A percentile compares a stretch with the other conserved stretches of the same genome.
phyloP scores from a whole-genome alignment of 192 early-diverging fungal species.

The Coemansia guatemalensis region DNA sequence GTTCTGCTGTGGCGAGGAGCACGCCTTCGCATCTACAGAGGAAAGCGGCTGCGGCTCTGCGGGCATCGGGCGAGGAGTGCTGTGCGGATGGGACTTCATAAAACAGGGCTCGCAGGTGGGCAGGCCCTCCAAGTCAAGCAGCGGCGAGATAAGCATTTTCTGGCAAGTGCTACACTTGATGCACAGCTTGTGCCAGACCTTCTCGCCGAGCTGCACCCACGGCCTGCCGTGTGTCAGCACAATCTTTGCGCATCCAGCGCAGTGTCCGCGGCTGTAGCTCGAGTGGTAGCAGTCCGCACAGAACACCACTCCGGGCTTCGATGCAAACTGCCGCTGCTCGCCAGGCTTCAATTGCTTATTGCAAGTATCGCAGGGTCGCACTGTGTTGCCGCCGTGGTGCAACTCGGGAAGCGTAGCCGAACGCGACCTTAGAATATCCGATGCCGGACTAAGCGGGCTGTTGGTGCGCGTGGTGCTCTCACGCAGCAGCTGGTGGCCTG shows the following conservation, averaged over 20 bases:
- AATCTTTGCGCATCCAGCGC: slow-evolving; percentile 45
- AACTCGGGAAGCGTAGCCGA: slow-evolving; percentile 45
- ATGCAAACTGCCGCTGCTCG: slow-evolving; percentile 54
- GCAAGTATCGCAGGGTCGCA: slow-evolving; percentile 38
- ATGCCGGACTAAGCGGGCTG: slow-evolving; percentile 13
- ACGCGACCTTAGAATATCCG: slow-evolving; percentile 26
- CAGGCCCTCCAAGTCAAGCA: slow-evolving; percentile 36
- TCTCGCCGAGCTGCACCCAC: slow-evolving; percentile 52
- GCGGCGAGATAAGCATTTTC: slow-evolving; percentile 41
- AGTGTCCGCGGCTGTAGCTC: slow-evolving; percentile 52
- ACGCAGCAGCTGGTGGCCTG: slow-evolving; percentile 6
- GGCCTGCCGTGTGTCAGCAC: slow-evolving; percentile 54
- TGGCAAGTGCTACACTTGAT: slow-evolving; percentile 44
- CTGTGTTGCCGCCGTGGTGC: slow-evolving; percentile 1
- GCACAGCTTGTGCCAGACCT: slow-evolving; percentile 56
- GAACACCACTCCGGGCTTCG: slow-evolving; percentile 43
- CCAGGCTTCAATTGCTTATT: slow-evolving; percentile 20
- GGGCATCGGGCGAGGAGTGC: slow-evolving; percentile 23
- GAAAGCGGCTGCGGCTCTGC: background rate
- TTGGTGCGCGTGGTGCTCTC: slow-evolving; percentile 1
- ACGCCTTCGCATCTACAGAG: background rate
- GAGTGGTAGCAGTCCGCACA: slow-evolving; percentile 54
- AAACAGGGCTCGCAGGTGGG: slow-evolving; percentile 56
- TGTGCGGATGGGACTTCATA: slow-evolving; percentile 4
- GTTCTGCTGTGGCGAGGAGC: no score